Base-by-base conservation (phyloP, 305 asterid genomes). In the Fraxinus sp. region DNA sequence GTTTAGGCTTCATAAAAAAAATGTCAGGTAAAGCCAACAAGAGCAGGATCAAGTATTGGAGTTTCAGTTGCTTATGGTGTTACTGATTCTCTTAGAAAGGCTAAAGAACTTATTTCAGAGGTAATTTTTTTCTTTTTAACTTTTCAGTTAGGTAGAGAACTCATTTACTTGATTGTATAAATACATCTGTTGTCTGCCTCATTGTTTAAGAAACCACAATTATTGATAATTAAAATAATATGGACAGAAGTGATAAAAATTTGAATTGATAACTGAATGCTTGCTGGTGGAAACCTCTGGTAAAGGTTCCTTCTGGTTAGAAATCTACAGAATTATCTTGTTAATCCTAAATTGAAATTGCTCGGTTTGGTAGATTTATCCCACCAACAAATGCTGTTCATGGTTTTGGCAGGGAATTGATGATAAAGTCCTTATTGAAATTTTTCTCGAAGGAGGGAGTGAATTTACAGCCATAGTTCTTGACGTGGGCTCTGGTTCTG, bases 11-110 rank as follows among this genome's bases (percentile, higher is more conserved):
- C 75, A 37, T 86, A 64, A 10, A 86, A 9, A 86, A 76, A 71
- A 82, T 89, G 87, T 72, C 90, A 95, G 98, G 98, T 95, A 78
- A 95, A 95, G 87, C 98, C 98, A 80, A 88, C 97, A 79, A 90
- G 92, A 84, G 97, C 97, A 79, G 98, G 98, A 85, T 95, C 98
- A 72, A 95, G 98, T 85, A 93, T 95, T 49, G 98, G 98, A 85
- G 97, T 95, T 82, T 84, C 91, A 72, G 98, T 95, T 90, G 98
- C 97, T 83, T 93, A 95, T 75, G 98, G 98, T 75, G 92, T 93
- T 84, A 36, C 96, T 77, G 97, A 95, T 87, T 82, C 98, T 85
- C 90, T 93, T 20, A 28, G 66, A 80, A 95, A 92, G 85, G 97
- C 96, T 83, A 88, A 88, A 74, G 80, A 88, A 68, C 86, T 95